Evolutionary conservation across 345 rosid genomes (phyloP), one percentile per base, ranked within the genome.

Genomic region (Jatropha curcas): DNA sequence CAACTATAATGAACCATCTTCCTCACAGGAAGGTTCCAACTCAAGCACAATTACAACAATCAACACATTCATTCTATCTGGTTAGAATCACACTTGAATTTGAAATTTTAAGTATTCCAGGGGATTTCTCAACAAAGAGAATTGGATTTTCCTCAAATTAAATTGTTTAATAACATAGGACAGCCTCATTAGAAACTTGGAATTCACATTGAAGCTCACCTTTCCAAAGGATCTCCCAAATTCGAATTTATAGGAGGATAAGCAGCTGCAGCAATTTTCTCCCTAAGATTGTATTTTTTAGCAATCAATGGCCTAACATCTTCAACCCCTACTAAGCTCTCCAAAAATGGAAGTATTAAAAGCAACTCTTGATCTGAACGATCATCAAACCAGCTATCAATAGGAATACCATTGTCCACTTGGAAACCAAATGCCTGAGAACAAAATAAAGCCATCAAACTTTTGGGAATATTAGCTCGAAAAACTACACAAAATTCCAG

Each of bases 351-450:
- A 8, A 95, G 86, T 27, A 95, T 71, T 24, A 71, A 73, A 57
- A 95, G 99, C 78, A 95, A 84, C 77, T 91, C 97, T 75, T 89
- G 86, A 76, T 96, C 99, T 0, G 84, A 65, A 1, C 85, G 88
- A 78, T 96, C 97, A 28, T 89, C 92, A 50, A 96, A 96, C 99
- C 99, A 96, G 86, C 99, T 96, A 84, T 91, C 96, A 41, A 96
- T 96, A 16, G 99, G 97, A 63, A 96, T 90, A 17, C 99, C 99
- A 45, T 96, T 96, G 79, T 96, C 98, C 77, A 96, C 95, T 87
- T 96, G 99, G 80, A 96, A 96, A 46, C 99, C 98, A 80, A 93
- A 96, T 67, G 95, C 99, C 99, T 93, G 75, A 50, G 43, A 58
- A 76, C 57, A 71, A 71, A 67, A 67, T 33, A 66, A 67, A 59